Base-by-base conservation (phyloP, 1,284 basidiomycete species). In the Gomphus bonarii region DNA sequence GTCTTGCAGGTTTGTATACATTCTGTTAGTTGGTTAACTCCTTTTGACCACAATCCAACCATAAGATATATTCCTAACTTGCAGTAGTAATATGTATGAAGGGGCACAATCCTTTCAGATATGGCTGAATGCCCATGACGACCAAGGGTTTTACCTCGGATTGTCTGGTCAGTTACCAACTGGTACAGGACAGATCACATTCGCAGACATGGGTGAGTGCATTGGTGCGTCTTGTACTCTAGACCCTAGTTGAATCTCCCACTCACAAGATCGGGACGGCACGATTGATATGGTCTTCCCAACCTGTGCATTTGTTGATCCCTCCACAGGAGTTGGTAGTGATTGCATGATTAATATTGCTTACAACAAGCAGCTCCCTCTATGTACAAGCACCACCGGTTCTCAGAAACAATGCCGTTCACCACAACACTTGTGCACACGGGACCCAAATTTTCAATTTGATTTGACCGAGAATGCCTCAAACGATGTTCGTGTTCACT, bases 221-320 rank as follows among this genome's bases (percentile, higher is more conserved):
- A 22, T 44, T 22, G 1, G 10, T 22, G 20, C 18, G 20, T 35
- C 43, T 20, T 43, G n/a, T 5, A 14, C 40, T 53, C 46, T 4
- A n/a, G 12, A 11, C 12, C 3, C 33, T 50, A 11, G 30, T 49
- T 16, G 2, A 33, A 28, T n/a, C 18, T 50, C n/a, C 3, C 35
- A 28, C 25, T 28, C 25, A 22, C 12, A 55, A 94, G 92, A 97
- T 67, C 83, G 97, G 12, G 97, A 99, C 65, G 95, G 95, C 1
- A 95, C 95, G 0, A 89, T 98, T 48, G 95, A 99, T 68, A 84
- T 99, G 75, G 78, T 99, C 50, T 95, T 98, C 65, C 80, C 91
- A 0, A 88, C 88, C 0, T 99, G 95, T 68, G 72, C 79, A 1
- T 79, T 76, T 1, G 79, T 85, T 14, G 91, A 88, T 2, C 68